Evolutionary conservation across 306 rosid genomes (phyloP).

Genomic region (Trichosanthes cucumerina): DNA sequence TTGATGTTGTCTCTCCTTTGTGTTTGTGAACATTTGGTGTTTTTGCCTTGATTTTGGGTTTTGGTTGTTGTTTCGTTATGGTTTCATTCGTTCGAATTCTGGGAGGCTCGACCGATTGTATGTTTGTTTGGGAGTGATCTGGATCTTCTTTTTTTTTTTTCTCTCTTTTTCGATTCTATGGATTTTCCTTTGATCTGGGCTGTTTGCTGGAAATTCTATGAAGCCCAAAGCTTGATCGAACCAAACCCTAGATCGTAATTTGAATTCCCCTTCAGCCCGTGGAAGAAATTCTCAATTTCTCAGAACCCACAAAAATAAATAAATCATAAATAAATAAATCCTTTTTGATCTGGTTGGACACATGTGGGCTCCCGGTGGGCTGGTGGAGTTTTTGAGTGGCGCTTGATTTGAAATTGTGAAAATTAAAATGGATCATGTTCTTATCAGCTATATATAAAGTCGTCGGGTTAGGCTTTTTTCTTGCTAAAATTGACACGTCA

Average conservation of each 20-base stretch:
- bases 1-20: background rate
- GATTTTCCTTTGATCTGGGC: constrained; percentile 14
- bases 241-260: constrained; percentile 5
- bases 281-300: background rate
- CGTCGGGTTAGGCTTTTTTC: background rate
- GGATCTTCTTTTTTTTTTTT: background rate
- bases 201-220: constrained; percentile 22
- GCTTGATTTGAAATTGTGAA: background rate
- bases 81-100: background rate
- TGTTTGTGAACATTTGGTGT: background rate
- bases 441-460: background rate
- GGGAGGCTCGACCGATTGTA: background rate
- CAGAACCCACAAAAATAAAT: background rate
- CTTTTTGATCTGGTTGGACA: background rate
- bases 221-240: constrained; percentile 18
- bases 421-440: background rate
- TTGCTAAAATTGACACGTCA: background rate
- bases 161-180: too few species aligned
- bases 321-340: background rate
- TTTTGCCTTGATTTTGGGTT: background rate
- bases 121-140: background rate
- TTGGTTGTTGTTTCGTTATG: background rate
- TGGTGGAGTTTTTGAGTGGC: constrained; percentile 4
- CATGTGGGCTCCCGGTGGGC: background rate
- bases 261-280: background rate